Evolutionary conservation across 2,329 filamentous ascomycete genomes (phyloP).

Genomic region (Alternaria ventricosa): DNA sequence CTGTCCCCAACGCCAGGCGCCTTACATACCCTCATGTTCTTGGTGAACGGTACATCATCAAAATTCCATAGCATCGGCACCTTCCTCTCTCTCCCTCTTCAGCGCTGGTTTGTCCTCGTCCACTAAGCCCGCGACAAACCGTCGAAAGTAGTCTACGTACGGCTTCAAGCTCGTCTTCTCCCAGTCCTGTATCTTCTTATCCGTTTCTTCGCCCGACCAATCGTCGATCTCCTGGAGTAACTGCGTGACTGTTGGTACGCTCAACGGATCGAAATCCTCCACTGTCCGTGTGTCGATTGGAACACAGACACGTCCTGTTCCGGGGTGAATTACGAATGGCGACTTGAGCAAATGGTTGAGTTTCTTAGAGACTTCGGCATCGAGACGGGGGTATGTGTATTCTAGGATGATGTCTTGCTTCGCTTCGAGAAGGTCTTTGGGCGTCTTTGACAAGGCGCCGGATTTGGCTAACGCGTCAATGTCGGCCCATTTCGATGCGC

Average conservation of each 20-base stretch:
- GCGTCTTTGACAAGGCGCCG: conserved; percentile 75
- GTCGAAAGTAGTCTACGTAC: conserved; percentile 87
- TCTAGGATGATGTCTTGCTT: conserved; percentile 97
- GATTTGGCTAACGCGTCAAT: conserved; percentile 86
- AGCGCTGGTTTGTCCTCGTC: conserved; percentile 68
- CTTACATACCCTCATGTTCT: neutral
- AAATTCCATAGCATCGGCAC: conserved; percentile 69
- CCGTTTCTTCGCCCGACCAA: conserved; percentile 64
- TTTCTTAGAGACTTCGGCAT: conserved; percentile 97
- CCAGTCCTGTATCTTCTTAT: conserved; percentile 75
- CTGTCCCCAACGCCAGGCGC: neutral
- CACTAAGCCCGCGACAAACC: conserved; percentile 78
- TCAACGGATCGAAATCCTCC: conserved; percentile 84
- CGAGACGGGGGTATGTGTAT: conserved; percentile 96
- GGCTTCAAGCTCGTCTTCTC: conserved; percentile 96
- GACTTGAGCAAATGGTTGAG: conserved; percentile 97
- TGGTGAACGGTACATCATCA: conserved; percentile 44
- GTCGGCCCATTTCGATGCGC: conserved; percentile 87
- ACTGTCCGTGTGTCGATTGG: conserved; percentile 80
- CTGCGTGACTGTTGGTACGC: conserved; percentile 86
- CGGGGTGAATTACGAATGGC: conserved; percentile 94
- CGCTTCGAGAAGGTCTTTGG: conserved; percentile 77
- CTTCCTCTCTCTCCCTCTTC: conserved; percentile 64
- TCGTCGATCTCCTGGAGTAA: conserved; percentile 85
- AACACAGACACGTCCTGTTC: conserved; percentile 92